These are phyloP conservation scores for Sambucus nigra DNA, from an alignment of 129 eudicot genomes.

Conservation along the genomic window DNA sequence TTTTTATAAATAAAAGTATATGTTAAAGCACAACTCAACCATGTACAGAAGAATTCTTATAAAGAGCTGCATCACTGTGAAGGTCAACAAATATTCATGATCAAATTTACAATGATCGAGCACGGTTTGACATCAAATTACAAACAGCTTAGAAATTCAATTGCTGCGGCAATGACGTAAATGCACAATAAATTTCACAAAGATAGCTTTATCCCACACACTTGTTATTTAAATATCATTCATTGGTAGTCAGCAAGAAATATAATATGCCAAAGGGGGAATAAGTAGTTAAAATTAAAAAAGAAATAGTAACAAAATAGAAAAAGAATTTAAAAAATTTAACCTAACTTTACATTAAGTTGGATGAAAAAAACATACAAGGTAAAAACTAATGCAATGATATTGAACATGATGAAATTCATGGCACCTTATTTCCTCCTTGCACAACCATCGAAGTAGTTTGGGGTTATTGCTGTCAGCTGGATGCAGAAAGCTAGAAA, in stretches of 20 bases:
- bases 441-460: conserved; percentile 74
- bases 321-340: not conserved
- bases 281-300: not conserved
- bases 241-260: too few species aligned
- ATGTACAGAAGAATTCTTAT: too few species aligned
- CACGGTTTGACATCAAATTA: too few species aligned
- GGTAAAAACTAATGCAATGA: not conserved
- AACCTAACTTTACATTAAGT: not conserved
- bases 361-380: not conserved
- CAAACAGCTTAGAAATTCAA: too few species aligned
- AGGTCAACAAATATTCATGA: too few species aligned
- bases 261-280: not conserved
- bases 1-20: too few species aligned
- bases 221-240: not conserved
- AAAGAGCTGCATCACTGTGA: too few species aligned
- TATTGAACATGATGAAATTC: conserved; percentile 5
- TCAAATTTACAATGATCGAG: too few species aligned
- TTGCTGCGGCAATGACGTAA: too few species aligned
- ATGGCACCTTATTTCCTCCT: conserved; percentile 80
- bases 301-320: not conserved
- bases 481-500: conserved; percentile 74
- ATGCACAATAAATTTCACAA: not conserved
- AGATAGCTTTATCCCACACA: not conserved
- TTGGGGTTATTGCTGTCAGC: conserved; percentile 69
- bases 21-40: too few species aligned